Conservation (phyloP, 2,329 filamentous ascomycete species). For the Onygenales sp. region DNA sequence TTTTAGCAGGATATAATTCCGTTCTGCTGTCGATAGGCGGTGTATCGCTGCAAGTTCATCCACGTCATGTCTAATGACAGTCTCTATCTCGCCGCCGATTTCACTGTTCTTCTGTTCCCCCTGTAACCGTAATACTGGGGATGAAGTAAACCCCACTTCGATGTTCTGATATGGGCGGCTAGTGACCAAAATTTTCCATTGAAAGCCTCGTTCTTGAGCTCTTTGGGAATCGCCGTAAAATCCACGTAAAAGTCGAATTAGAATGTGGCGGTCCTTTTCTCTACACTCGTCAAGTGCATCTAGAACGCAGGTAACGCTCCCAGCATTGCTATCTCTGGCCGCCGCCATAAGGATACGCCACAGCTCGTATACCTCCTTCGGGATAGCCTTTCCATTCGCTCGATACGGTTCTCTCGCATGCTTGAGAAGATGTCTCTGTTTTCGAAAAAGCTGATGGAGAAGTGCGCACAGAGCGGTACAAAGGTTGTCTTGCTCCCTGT, state of each 20-base stretch:
- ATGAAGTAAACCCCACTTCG: slow-evolving; percentile 9
- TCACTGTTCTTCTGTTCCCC: slow-evolving; percentile 11
- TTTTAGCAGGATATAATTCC: neutral
- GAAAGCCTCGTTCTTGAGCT: neutral
- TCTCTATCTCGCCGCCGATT: slow-evolving; percentile 14
- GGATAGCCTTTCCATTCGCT: slow-evolving; percentile 14
- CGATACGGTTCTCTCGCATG: slow-evolving; percentile 9
- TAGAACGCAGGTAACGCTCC: slow-evolving; percentile 10
- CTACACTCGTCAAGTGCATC: slow-evolving; percentile 12
- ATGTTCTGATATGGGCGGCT: slow-evolving; percentile 23
- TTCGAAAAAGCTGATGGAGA: slow-evolving; percentile 28
- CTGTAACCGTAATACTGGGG: slow-evolving; percentile 9
- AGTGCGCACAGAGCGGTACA: slow-evolving; percentile 24
- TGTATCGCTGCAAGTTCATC: slow-evolving; percentile 7
- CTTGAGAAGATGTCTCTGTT: slow-evolving; percentile 17
- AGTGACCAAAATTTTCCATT: slow-evolving; percentile 19
- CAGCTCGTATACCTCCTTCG: slow-evolving; percentile 8
- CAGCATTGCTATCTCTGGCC: slow-evolving; percentile 1
- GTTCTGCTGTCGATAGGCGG: neutral
- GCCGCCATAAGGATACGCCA: slow-evolving; percentile 10
- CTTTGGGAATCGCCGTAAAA: neutral
- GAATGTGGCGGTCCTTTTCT: neutral
- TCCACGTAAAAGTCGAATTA: neutral
- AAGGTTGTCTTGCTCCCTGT: slow-evolving; percentile 22
- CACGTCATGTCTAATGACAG: slow-evolving; percentile 13